These are phyloP conservation scores for Crepidotus sp. DNA, from an alignment of 1,284 basidiomycete genomes.

Conservation along the genomic window DNA sequence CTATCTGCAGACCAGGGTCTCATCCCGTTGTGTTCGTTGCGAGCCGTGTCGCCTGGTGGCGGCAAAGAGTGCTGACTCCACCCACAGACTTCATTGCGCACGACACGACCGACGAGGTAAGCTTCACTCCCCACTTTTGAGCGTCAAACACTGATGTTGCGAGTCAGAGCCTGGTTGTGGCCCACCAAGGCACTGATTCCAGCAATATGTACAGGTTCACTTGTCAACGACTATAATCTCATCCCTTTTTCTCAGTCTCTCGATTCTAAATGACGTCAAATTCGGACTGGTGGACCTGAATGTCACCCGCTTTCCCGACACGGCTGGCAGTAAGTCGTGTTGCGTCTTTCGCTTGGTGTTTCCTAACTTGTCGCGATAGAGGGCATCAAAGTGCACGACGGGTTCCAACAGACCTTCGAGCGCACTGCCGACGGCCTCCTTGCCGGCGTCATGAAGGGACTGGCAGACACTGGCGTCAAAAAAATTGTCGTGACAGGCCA, in stretches of 20 bases:
- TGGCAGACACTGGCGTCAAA: slow-evolving; percentile 27
- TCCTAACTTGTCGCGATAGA: slow-evolving; percentile 8
- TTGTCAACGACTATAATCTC: too few species aligned
- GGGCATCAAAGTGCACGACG: slow-evolving; percentile 31
- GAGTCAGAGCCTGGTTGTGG: slow-evolving; percentile 36
- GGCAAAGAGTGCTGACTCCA: slow-evolving; percentile 15
- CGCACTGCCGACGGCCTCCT: slow-evolving; percentile 35
- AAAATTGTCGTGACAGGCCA: slow-evolving; percentile 36
- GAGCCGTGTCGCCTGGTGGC: slow-evolving; percentile 20
- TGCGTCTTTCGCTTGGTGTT: not conserved
- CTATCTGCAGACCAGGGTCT: slow-evolving; percentile 1
- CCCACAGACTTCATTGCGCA: slow-evolving; percentile 35
- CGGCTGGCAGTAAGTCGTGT: slow-evolving; percentile 20
- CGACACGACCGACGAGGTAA: slow-evolving; percentile 29
- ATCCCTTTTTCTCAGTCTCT: slow-evolving; percentile 25
- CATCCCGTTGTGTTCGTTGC: slow-evolving; percentile 6
- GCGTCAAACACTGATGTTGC: too few species aligned
- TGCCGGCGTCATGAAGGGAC: slow-evolving; percentile 29
- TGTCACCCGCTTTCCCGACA: slow-evolving; percentile 30
- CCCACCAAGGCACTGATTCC: slow-evolving; percentile 40
- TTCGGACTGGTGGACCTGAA: slow-evolving; percentile 30
- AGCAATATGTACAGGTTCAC: slow-evolving; percentile 29
- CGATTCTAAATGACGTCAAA: slow-evolving; percentile 35
- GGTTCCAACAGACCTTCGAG: slow-evolving; percentile 38
- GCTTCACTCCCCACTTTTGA: too few species aligned